Evolutionary conservation across 768 basidiomycete species (phyloP).

Genomic region (Tylopilus balloui): DNA sequence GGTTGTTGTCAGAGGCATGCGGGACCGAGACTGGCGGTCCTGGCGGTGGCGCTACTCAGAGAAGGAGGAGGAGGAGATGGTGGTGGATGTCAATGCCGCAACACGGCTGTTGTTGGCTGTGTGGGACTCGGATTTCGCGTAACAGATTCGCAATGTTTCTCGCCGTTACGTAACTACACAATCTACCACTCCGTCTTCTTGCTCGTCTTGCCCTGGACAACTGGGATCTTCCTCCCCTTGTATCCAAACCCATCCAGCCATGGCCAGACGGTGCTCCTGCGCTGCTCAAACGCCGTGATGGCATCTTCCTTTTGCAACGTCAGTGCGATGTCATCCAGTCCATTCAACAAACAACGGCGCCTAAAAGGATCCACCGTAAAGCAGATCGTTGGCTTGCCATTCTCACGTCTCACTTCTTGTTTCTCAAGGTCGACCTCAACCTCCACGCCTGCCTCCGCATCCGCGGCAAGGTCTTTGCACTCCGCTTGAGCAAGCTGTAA

Average conservation of each 20-base stretch:
- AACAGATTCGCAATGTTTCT: slow-evolving; percentile 6
- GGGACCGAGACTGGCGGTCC: background rate
- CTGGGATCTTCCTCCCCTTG: slow-evolving; percentile 69
- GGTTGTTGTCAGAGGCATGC: slow-evolving; percentile 18
- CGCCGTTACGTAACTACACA: too few relatives aligned
- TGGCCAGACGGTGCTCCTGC: slow-evolving; percentile 77
- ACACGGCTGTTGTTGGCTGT: background rate
- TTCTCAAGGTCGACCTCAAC: slow-evolving; percentile 84
- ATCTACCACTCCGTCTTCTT: slow-evolving; percentile 69
- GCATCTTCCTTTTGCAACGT: slow-evolving; percentile 74
- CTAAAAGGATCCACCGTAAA: slow-evolving; percentile 91
- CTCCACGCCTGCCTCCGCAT: slow-evolving; percentile 71
- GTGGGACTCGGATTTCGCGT: slow-evolving; percentile 18
- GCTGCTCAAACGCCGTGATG: slow-evolving; percentile 79
- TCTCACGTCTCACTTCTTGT: slow-evolving; percentile 68
- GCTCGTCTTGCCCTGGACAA: slow-evolving; percentile 36
- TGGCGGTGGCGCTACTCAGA: background rate
- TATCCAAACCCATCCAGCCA: slow-evolving; percentile 98
- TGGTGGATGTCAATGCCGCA: slow-evolving; percentile 4
- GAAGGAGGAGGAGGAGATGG: background rate
- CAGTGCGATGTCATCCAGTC: slow-evolving; percentile 93
- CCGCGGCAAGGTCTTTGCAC: slow-evolving; percentile 67
- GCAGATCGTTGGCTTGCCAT: slow-evolving; percentile 65
- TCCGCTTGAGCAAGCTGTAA: slow-evolving; percentile 64
- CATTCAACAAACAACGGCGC: slow-evolving; percentile 89